A percentile compares a stretch with the other conserved stretches of the same genome.
Evolutionary conservation across 2,329 filamentous ascomycete species (phyloP).

Genomic region (Monosporascus sp.): DNA sequence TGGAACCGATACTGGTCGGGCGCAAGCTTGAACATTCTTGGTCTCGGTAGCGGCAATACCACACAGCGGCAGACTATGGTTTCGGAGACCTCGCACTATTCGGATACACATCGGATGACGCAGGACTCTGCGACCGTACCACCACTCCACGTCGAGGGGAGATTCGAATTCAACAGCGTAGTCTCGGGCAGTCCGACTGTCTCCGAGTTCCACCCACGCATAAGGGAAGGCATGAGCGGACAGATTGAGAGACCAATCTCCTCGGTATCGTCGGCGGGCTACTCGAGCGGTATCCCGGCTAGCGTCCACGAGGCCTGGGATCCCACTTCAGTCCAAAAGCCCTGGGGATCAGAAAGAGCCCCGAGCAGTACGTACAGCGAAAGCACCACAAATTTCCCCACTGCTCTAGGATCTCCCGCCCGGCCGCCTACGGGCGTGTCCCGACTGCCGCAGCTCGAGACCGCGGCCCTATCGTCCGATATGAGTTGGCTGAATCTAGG

Average conservation of each 20-base stretch:
- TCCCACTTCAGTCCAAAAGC: constrained; percentile 35
- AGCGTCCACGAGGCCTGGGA: constrained; percentile 56
- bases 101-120: constrained; percentile 44
- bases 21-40: constrained; percentile 62
- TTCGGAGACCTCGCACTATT: constrained; percentile 56
- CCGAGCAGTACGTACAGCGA: constrained; percentile 47
- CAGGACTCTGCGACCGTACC: constrained; percentile 65
- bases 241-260: constrained; percentile 55
- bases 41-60: constrained; percentile 41
- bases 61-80: constrained; percentile 43
- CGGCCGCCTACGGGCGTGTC: constrained; percentile 33
- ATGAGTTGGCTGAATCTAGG: constrained; percentile 79
- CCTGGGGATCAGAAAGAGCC: constrained; percentile 46
- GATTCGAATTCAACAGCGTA: constrained; percentile 59
- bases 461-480: constrained; percentile 51
- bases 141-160: constrained; percentile 60
- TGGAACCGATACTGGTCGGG: constrained; percentile 77
- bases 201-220: constrained; percentile 48
- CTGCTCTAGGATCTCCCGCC: constrained; percentile 31
- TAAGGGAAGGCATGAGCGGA: constrained; percentile 54
- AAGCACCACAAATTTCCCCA: constrained; percentile 34
- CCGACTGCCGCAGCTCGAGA: constrained; percentile 44
- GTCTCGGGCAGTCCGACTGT: constrained; percentile 66
- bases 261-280: constrained; percentile 45
- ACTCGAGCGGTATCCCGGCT: constrained; percentile 61